Evolutionary conservation across 371 early-diverging fungal species (phyloP), one percentile per base, ranked within the genome.

Genomic region (Enteropsectra breve): DNA sequence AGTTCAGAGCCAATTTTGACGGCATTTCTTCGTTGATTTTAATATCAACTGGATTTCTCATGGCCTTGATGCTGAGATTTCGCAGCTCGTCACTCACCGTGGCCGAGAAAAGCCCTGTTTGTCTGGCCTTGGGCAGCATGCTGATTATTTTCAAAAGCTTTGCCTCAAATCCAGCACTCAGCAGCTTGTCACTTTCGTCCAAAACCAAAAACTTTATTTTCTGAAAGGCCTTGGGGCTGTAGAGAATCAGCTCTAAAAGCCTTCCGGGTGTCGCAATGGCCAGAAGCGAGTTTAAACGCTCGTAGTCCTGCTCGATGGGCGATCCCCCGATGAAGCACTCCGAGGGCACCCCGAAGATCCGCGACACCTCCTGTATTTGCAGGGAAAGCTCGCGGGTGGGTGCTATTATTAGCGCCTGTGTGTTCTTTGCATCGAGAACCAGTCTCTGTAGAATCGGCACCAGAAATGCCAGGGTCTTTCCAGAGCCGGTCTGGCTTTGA

Each of bases 251-350:
- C 78, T 95, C 94, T 70, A 89, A 86, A 65, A 97, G 78, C 70
- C 96, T 86, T 15, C 98, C 98, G 0, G 97, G 97, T 2, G 98
- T 96, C 71, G 88, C 88, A 18, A 96, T 87, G 46, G 93, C 68
- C 47, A 95, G 82, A 21, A 8, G 13, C 26, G 56, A n/a, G 4
- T 60, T 8, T 4, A 57, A 23, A 5, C 21, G 91, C 91, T 34
- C 76, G 76, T 24, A 90, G 26, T 91, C 91, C 70, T 86, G 86
- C 73, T 94, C 85, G 80, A 91, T 91, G 23, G 90, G 88, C 49
- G 91, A 92, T 49, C 95, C 95, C 83, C 94, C 94, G 49, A 94
- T 88, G 66, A 94, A 86, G 52, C 92, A 6, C 92, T 94, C 76
- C 91, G 90, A 64, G 84, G 83, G 75, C 90, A 92, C 80, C 85